Evolutionary conservation across 192 early-diverging fungal species (phyloP).

Genomic region (Spinellus fusiger): DNA sequence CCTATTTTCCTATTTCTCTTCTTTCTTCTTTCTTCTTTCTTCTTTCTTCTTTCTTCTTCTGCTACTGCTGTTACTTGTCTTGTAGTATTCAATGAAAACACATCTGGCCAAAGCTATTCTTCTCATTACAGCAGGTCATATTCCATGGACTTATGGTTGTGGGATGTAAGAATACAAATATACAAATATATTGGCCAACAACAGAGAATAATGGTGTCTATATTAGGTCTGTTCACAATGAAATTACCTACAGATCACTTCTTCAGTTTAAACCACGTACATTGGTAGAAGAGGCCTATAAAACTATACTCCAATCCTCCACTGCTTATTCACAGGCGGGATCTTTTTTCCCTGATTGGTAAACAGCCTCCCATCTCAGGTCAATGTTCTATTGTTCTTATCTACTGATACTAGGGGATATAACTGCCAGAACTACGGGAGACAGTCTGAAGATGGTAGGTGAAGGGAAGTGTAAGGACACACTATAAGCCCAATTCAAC

Average conservation of each 20-base stretch:
- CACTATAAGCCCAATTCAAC: neutral
- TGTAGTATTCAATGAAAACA: neutral
- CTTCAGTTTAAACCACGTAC: conserved; percentile 1
- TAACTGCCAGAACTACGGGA: conserved; percentile 36
- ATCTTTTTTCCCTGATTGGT: conserved; percentile 63
- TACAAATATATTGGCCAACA: neutral
- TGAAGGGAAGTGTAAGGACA: neutral
- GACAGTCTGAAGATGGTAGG: conserved; percentile 42
- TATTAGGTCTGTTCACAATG: conserved; percentile 22
- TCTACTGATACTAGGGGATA: conserved; percentile 44
- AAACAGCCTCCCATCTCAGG: neutral
- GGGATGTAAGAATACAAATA: conserved; percentile 18
- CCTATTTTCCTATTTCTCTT: neutral
- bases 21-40: neutral
- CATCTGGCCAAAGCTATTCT: neutral
- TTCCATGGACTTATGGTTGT: neutral
- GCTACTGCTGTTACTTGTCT: neutral
- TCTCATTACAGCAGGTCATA: neutral
- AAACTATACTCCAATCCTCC: conserved; percentile 1
- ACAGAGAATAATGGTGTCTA: neutral
- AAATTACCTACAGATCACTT: conserved; percentile 14
- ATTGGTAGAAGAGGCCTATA: conserved; percentile 4
- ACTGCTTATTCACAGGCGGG: conserved; percentile 36
- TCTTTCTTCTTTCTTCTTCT: neutral
- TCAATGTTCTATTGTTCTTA: neutral